Base-by-base conservation (phyloP, 257 asterid species). In the Cruciata laevipes region DNA sequence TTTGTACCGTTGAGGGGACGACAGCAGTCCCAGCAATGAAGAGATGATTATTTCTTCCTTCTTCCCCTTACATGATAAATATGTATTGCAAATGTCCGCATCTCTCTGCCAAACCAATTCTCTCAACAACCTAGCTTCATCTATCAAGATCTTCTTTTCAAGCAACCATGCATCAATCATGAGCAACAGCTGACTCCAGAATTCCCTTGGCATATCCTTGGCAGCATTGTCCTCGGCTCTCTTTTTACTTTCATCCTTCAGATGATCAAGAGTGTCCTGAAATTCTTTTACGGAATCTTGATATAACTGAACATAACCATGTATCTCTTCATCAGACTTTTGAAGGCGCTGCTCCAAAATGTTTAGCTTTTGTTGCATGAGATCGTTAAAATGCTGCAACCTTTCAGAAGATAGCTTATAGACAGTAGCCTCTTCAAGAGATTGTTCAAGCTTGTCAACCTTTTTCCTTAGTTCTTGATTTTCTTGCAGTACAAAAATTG, bases 121-220 rank as follows among this genome's bases (percentile, higher is more conserved):
- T 84, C 99, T 83, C 71, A 93, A 73, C 73, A 79, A 33, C 72
- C 74, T 77, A 17, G 86, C 95, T 74, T 93, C 91, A 32, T 86
- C 92, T 67, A 38, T 75, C 3, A 84, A 75, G 67, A 90, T 82
- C 84, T 93, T 93, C 79, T 87, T 90, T 74, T 93, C 99, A 51
- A 93, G 85, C 69, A 78, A 82, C 99, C 99, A 93, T 63, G 96
- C 95, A 75, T 93, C 99, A 68, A 90, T 91, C 87, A 80, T 83
- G 61, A 93, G 86, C 84, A 93, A 74, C 76, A 93, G 79, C 57
- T 71, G 74, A 78, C 97, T 90, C 99, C 97, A 93, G 78, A 85
- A 86, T 69, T 82, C 92, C 71, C 38, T 59, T 72, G 96, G 96
- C 79, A 81, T 90, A 68, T 88, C 95, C 21, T 74, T 64, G 42